Percentiles rank a stretch among this genome's conserved stretches.
Evolutionary conservation across 495 filamentous ascomycete species (phyloP).

Genomic region (Polyplosphaeria fusca): DNA sequence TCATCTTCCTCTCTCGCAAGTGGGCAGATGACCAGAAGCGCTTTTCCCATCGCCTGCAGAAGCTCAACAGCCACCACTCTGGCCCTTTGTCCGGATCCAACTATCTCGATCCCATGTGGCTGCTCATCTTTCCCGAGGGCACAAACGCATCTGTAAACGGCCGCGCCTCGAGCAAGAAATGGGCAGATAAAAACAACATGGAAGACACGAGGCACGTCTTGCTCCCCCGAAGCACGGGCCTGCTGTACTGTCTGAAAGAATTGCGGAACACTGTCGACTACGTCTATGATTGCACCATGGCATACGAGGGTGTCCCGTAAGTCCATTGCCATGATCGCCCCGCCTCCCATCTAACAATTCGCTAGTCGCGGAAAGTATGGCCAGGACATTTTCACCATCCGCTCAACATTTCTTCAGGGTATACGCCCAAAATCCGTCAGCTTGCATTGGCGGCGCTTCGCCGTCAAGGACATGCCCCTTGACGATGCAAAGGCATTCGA

Average conservation of each 20-base stretch:
- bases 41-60: slow-evolving; percentile 63
- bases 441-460: slow-evolving; percentile 78
- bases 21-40: slow-evolving; percentile 75
- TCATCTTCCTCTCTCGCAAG: slow-evolving; percentile 80
- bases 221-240: slow-evolving; percentile 72
- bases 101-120: slow-evolving; percentile 77
- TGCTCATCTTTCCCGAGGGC: slow-evolving; percentile 80
- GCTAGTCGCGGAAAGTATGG: slow-evolving; percentile 65
- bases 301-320: slow-evolving; percentile 77
- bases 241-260: slow-evolving; percentile 71
- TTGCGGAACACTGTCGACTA: slow-evolving; percentile 69
- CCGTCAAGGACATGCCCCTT: slow-evolving; percentile 62
- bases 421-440: slow-evolving; percentile 79
- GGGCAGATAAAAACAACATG: slow-evolving; percentile 66
- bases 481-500: slow-evolving; percentile 62
- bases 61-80: slow-evolving; percentile 56
- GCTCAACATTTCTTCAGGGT: slow-evolving; percentile 70
- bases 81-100: slow-evolving; percentile 52
- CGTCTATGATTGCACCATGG: slow-evolving; percentile 82
- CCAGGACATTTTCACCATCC: slow-evolving; percentile 71
- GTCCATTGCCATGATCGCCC: slow-evolving; percentile 36
- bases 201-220: slow-evolving; percentile 65
- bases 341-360: slow-evolving; percentile 1
- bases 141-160: slow-evolving; percentile 72
- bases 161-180: slow-evolving; percentile 58